phyloP scores from a whole-genome alignment of 768 basidiomycete genomes.

The Lactarius evosmus region DNA sequence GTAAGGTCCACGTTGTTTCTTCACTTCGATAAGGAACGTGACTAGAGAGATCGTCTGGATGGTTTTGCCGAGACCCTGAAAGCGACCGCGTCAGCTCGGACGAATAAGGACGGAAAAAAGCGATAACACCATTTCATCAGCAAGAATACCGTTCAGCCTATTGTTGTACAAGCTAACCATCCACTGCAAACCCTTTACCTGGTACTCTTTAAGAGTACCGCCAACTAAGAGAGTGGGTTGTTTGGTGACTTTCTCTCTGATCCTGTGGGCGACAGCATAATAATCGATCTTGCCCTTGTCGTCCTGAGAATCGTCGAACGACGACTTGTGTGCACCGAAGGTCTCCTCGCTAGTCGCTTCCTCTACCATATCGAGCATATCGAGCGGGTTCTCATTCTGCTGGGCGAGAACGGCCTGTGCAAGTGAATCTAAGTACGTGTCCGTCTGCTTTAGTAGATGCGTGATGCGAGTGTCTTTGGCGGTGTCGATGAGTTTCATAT shows the following conservation, averaged over 20 bases:
- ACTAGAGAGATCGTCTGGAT: constrained; percentile 95
- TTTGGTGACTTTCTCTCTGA: constrained; percentile 76
- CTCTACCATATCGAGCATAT: constrained; percentile 42
- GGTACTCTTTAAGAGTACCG: constrained; percentile 92
- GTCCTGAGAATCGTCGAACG: constrained; percentile 56
- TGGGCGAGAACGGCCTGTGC: constrained; percentile 92
- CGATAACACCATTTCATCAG: constrained; percentile 81
- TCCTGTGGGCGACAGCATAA: constrained; percentile 91
- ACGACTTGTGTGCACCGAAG: constrained; percentile 76
- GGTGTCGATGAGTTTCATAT: constrained; percentile 97
- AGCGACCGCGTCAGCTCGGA: neutral
- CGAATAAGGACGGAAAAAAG: constrained; percentile 3
- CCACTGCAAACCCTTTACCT: constrained; percentile 94
- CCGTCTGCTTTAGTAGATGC: constrained; percentile 91
- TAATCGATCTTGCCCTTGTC: constrained; percentile 85
- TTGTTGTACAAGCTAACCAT: constrained; percentile 99
- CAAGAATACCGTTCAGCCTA: constrained; percentile 89
- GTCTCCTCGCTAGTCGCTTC: constrained; percentile 82
- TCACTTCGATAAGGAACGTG: constrained; percentile 88
- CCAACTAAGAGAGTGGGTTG: constrained; percentile 78
- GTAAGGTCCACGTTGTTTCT: constrained; percentile 90
- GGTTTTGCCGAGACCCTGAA: constrained; percentile 89
- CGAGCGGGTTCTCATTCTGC: constrained; percentile 61
- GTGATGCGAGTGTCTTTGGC: constrained; percentile 99
- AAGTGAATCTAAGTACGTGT: constrained; percentile 90